These are phyloP conservation scores for Meredithiella fracta DNA, from an alignment of 2,329 filamentous ascomycete genomes.

Conservation along the genomic window DNA sequence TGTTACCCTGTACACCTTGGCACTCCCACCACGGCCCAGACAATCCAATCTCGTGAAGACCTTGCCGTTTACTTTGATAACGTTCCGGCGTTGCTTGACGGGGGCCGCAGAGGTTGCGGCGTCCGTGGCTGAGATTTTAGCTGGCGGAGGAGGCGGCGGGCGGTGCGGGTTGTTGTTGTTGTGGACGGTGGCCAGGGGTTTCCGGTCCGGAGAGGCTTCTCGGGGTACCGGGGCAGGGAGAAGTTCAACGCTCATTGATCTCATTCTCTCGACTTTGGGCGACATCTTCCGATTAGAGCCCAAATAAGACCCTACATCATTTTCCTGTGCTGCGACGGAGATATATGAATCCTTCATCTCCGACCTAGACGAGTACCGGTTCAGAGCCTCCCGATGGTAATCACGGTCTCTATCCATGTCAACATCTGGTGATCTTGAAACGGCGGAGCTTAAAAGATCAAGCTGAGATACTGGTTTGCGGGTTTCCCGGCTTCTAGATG, in stretches of 20 bases:
- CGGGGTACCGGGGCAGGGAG: conserved; percentile 5
- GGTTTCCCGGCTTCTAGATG: conserved; percentile 28
- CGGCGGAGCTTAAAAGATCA: neutral
- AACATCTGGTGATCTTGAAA: conserved; percentile 19
- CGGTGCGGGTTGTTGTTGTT: conserved; percentile 58
- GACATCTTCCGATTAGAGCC: conserved; percentile 19
- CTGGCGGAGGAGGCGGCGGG: conserved; percentile 64
- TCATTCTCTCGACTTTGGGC: conserved; percentile 5
- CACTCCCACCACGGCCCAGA: conserved; percentile 81
- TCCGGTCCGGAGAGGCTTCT: conserved; percentile 36
- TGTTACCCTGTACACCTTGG: conserved; percentile 89
- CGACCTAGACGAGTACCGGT: neutral
- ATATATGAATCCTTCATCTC: neutral
- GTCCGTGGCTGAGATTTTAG: conserved; percentile 94
- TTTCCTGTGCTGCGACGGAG: conserved; percentile 64
- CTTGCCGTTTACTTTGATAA: conserved; percentile 79
- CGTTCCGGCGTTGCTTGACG: conserved; percentile 57
- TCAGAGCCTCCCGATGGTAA: neutral
- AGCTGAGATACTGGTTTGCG: neutral
- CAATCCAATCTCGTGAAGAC: conserved; percentile 79
- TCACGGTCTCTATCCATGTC: neutral
- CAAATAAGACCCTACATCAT: conserved; percentile 57
- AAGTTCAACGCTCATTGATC: conserved; percentile 3
- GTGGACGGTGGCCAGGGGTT: conserved; percentile 32
- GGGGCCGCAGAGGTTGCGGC: conserved; percentile 4